Conservation (phyloP, 2,329 filamentous ascomycete species). For the Plectosphaerella sp. region DNA sequence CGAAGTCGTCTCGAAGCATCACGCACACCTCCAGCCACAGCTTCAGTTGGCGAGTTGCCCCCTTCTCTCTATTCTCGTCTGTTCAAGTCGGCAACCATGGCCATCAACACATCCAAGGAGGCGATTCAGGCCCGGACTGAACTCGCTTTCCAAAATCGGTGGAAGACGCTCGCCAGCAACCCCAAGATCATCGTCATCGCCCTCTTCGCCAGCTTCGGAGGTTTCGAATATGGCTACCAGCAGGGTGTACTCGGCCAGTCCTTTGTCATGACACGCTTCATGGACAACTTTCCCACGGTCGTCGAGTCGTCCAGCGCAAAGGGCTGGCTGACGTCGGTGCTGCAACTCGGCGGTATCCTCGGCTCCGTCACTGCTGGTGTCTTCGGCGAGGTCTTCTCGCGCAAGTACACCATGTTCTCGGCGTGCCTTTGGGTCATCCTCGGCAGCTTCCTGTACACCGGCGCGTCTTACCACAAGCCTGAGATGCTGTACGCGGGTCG, state of each 20-base stretch:
- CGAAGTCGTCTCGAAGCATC: neutral
- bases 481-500: constrained; percentile 41
- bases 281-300: constrained; percentile 42
- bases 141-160: constrained; percentile 12
- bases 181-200: constrained; percentile 33
- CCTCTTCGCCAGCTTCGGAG: constrained; percentile 42
- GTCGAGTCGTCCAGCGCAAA: constrained; percentile 39
- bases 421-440: constrained; percentile 42
- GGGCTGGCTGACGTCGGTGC: constrained; percentile 45
- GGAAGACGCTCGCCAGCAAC: constrained; percentile 25
- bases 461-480: constrained; percentile 32
- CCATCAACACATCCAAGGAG: neutral
- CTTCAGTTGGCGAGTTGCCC: neutral
- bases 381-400: constrained; percentile 41
- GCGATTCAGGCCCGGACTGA: neutral
- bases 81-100: neutral
- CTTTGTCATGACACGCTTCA: constrained; percentile 48
- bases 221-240: constrained; percentile 49
- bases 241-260: constrained; percentile 51
- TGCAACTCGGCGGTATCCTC: constrained; percentile 44
- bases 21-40: neutral
- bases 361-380: constrained; percentile 43
- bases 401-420: constrained; percentile 48
- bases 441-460: constrained; percentile 39
- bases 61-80: too few species aligned